Evolutionary conservation across 2,329 filamentous ascomycete species (phyloP), one percentile per base, ranked within the genome.

Genomic region (Xylaria sp.): DNA sequence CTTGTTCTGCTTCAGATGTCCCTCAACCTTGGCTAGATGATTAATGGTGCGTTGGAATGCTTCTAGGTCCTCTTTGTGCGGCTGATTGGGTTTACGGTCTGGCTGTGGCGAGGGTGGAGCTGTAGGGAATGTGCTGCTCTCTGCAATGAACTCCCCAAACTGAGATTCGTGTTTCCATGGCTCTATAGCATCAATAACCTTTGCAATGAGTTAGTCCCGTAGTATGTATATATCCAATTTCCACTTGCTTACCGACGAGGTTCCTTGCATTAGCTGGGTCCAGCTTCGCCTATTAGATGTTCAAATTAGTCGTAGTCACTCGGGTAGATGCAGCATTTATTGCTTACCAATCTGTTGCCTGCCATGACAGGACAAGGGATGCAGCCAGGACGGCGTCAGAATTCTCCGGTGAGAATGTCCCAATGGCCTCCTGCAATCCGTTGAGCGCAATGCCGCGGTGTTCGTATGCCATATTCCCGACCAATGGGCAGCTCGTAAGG

Each of bases 301-400:
- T 67, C 23, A 32, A 66, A 72, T 85, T 76, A 85, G 82, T 76
- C 64, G 77, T 73, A 47, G 66, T 74, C 70, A 63, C 64, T 68
- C 75, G 76, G 77, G 53, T 74, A 71, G 73, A 65, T 74, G 74
- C 75, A 78, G 74, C 42, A 55, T 73, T 48, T 77, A 83, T 79
- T 79, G 77, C 91, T 85, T 87, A 97, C 95, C 94, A 98, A 83
- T 98, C 95, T 69, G 91, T 96, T 65, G 93, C 93, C 83, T 98
- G 95, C 94, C 96, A 98, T 44, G 94, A 97, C 59, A 99, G 87
- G 57, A 98, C 88, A 53, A 98, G 89, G 29, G 95, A 98, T 37
- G 94, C 93, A 29, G 94, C 95, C 63, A 99, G 87, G 70, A 98
- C 91, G 51, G 94, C 94, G 81, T 99, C 95, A 1, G 93, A 95